Percentiles rank a stretch among this genome's conserved stretches.
These are phyloP conservation scores for Yamadazyma triangularis DNA, from an alignment of 1,139 yeast species.

Conservation along the genomic window DNA sequence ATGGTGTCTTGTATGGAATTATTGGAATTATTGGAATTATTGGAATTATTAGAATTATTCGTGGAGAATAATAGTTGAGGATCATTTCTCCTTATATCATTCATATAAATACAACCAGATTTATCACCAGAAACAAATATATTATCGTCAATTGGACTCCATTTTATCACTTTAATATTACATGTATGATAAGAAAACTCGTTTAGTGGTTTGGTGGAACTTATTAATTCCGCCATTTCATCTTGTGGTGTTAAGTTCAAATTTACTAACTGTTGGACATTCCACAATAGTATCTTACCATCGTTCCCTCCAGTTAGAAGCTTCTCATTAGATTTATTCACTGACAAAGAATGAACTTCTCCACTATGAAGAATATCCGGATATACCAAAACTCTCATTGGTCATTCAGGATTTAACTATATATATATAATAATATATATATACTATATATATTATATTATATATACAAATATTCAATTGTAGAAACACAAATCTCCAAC, in stretches of 20 bases:
- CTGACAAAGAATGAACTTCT: slow-evolving; percentile 31
- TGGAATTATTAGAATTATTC: slow-evolving; percentile 1
- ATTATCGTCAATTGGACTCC: slow-evolving; percentile 23
- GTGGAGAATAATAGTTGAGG: slow-evolving; percentile 4
- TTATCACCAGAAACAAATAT: slow-evolving; percentile 38
- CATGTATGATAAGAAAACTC: slow-evolving; percentile 14
- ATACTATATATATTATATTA: too few relatives aligned
- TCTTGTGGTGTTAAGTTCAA: slow-evolving; percentile 4
- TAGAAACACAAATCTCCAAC: too few relatives aligned
- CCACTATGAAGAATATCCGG: slow-evolving; percentile 35
- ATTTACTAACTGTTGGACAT: slow-evolving; percentile 6
- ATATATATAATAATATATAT: too few relatives aligned
- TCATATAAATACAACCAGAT: slow-evolving; percentile 32
- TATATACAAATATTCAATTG: too few relatives aligned
- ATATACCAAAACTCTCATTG: slow-evolving; percentile 30
- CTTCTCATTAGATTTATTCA: slow-evolving; percentile 18
- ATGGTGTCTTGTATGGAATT: too few relatives aligned
- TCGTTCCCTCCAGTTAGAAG: slow-evolving; percentile 42
- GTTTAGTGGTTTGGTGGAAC: slow-evolving; percentile 17
- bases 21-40: too few relatives aligned
- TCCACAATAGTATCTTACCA: slow-evolving; percentile 38
- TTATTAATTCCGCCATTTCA: slow-evolving; percentile 8
- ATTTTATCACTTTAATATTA: slow-evolving; percentile 27
- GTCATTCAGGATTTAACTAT: too few relatives aligned
- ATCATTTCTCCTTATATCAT: slow-evolving; percentile 8